These are phyloP conservation scores for Tillandsia leiboldiana DNA, from an alignment of 176 grass and related monocot genomes.

Conservation along the genomic window DNA sequence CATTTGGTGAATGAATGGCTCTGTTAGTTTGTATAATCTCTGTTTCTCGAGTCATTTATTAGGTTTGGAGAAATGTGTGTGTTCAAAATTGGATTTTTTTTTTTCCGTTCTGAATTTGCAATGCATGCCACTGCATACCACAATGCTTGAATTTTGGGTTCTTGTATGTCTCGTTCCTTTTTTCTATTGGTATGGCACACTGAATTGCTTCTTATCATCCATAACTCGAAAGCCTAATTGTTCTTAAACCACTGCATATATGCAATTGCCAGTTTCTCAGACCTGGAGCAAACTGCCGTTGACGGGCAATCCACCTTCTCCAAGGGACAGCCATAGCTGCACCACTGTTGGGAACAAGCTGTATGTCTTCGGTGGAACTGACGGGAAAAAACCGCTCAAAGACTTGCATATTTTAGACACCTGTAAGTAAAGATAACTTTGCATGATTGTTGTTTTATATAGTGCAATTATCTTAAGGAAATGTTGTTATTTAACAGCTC, in stretches of 20 bases:
- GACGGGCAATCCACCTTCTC: constrained; percentile 17
- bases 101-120: neutral
- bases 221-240: neutral
- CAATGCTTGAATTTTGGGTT: no score
- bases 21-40: neutral
- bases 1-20: neutral
- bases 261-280: constrained; percentile 5
- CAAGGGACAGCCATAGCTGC: constrained; percentile 29
- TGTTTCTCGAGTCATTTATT: neutral
- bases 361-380: constrained; percentile 31
- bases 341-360: constrained; percentile 26
- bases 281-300: constrained; percentile 23
- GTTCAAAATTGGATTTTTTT: neutral
- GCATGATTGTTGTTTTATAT: neutral
- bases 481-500: no score
- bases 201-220: neutral
- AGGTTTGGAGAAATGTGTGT: neutral
- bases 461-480: no score
- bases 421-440: constrained; percentile 9
- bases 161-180: neutral
- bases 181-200: neutral
- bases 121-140: no score
- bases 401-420: constrained; percentile 30
- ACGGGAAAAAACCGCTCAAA: constrained; percentile 28
- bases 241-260: neutral